Evolutionary conservation across 2,329 filamentous ascomycete genomes (phyloP), one percentile per base, ranked within the genome.

Genomic region (Cryphonectria carpinicola): DNA sequence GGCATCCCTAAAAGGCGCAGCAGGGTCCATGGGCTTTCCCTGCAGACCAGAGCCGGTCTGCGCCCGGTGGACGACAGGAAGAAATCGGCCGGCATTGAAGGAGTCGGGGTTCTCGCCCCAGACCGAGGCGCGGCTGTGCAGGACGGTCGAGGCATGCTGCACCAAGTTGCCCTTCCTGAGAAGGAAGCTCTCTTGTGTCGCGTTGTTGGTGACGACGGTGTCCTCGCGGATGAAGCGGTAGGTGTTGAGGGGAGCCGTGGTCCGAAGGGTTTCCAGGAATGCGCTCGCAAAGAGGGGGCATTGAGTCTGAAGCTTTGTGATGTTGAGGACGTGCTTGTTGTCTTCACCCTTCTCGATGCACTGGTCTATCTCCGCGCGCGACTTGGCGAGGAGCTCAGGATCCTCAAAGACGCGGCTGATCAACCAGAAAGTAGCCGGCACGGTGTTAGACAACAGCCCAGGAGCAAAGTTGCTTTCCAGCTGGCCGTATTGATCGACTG

Each of bases 351-450:
- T 25, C 52, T 54, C 52, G 52, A 54, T 13, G n/a, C 52, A 54
- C 25, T 54, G 52, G 13, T 54, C 52, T 11, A 54, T 54, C n/a
- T 54, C 52, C n/a, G 52, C 52, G 52, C 52, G 52, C 7, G n/a
- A 25, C 52, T 25, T 54, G n/a, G 13, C 52, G 52, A 54, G 52
- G 8, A 54, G 52, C n/a, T 54, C 52, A 14, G 52, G 52, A 54
- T 54, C 52, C n/a, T 54, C 52, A 19, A 54, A 54, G n/a, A 54
- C 52, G 5, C 52, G 52, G 52, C 52, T 54, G 52, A 54, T 54
- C n/a, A 54, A 28, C 52, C 52, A 54, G n/a, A 54, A 54, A 4
- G 52, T 54, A 4, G 52, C 52, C n/a, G 52, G 52, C 10, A 54
- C 52, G 13, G 52, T 54, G 52, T 54, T 54, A 11, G 52, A 54